These are phyloP conservation scores for Adiantum capillusveneris DNA, from an alignment of 75 land plant species.

Conservation along the genomic window DNA sequence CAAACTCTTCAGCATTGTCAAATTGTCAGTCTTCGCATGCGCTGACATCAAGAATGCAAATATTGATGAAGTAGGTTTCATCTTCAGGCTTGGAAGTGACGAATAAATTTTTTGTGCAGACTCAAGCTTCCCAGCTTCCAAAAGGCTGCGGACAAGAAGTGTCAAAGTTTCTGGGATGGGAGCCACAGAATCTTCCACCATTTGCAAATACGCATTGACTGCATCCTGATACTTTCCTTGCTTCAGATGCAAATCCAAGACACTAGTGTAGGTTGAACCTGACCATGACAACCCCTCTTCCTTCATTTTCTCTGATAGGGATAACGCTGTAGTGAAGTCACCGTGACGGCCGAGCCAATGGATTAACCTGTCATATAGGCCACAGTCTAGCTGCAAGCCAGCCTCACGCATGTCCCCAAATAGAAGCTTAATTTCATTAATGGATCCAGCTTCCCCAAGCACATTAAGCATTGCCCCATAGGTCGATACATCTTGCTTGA, in stretches of 20 bases:
- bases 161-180: background rate
- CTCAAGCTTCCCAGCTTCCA: constrained; percentile 2
- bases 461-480: background rate
- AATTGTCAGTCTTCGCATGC: background rate
- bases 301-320: background rate
- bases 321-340: background rate
- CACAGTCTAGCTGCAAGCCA: background rate
- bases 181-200: background rate
- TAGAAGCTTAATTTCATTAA: background rate
- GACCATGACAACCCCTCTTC: background rate
- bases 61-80: background rate
- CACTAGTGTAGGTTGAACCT: background rate
- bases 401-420: background rate
- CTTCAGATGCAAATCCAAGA: background rate
- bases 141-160: background rate
- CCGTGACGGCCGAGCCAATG: background rate
- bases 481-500: background rate
- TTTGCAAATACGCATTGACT: background rate
- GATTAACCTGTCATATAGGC: background rate
- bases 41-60: constrained; percentile 1
- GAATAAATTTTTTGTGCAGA: background rate
- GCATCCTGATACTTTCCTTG: background rate
- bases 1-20: background rate
- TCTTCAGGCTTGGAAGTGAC: background rate
- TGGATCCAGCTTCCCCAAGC: background rate